Evolutionary conservation across 2,329 filamentous ascomycete genomes (phyloP).

Genomic region (Endocalyx cinctus): DNA sequence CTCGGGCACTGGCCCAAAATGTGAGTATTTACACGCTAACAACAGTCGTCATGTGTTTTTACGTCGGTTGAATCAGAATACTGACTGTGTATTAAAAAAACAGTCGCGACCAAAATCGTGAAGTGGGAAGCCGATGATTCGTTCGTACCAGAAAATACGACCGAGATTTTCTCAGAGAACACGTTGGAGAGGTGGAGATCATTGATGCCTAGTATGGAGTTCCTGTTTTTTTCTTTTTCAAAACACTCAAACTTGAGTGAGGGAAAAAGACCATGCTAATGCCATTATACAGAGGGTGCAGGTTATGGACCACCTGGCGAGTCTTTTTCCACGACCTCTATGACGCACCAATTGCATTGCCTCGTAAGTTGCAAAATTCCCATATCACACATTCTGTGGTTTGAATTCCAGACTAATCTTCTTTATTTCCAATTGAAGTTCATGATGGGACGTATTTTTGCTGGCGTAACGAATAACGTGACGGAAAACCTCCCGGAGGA

Average conservation of each 20-base stretch:
- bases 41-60: too few relatives aligned
- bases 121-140: slow-evolving; percentile 30
- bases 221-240: background rate
- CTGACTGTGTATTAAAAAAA: too few relatives aligned
- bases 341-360: slow-evolving; percentile 34
- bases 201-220: slow-evolving; percentile 28
- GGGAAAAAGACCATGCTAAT: too few relatives aligned
- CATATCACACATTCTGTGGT: too few relatives aligned
- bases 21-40: slow-evolving; percentile 15
- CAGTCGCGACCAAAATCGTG: slow-evolving; percentile 27
- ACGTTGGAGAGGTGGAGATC: slow-evolving; percentile 31
- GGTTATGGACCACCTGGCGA: slow-evolving; percentile 32
- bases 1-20: slow-evolving; percentile 30
- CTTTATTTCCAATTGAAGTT: slow-evolving; percentile 13
- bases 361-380: too few relatives aligned
- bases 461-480: slow-evolving; percentile 15
- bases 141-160: slow-evolving; percentile 31
- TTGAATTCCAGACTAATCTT: background rate
- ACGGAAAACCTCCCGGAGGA: slow-evolving; percentile 19
- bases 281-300: slow-evolving; percentile 23
- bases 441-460: slow-evolving; percentile 31
- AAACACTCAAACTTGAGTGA: slow-evolving; percentile 6
- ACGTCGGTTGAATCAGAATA: too few relatives aligned
- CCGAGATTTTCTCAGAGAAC: slow-evolving; percentile 32
- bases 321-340: slow-evolving; percentile 32